Percentiles rank a stretch among this genome's conserved stretches.
Conservation (phyloP, 371 early-diverging fungal genomes). For the Lichtheimia corymbifera region DNA sequence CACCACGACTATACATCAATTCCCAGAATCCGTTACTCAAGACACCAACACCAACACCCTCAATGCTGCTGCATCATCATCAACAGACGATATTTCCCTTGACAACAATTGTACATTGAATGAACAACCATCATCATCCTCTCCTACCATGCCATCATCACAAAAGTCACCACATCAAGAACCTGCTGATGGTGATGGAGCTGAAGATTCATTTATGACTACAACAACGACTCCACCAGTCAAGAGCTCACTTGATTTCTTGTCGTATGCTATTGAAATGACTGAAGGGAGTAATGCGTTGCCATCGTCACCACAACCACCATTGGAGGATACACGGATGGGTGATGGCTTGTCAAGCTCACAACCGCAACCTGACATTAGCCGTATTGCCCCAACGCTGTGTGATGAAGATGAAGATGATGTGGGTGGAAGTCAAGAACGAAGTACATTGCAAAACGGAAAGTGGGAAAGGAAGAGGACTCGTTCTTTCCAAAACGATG, state of each 20-base stretch:
- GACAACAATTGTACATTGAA: background rate
- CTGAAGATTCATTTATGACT: too few species aligned
- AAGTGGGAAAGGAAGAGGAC: background rate
- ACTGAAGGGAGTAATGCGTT: constrained; percentile 17
- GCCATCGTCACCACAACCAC: background rate
- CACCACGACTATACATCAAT: background rate
- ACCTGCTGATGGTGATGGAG: too few species aligned
- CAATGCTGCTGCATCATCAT: background rate
- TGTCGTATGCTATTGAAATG: constrained; percentile 45
- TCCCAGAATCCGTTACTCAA: background rate
- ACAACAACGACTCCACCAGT: background rate
- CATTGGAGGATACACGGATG: background rate
- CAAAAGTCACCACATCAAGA: too few species aligned
- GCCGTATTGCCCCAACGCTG: constrained; percentile 22
- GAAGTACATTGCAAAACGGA: background rate
- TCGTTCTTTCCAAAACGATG: constrained; percentile 1
- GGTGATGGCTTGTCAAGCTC: constrained; percentile 11
- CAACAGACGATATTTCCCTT: background rate
- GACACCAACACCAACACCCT: background rate
- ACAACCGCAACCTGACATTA: constrained; percentile 30
- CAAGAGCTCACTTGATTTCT: constrained; percentile 29
- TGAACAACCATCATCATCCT: too few species aligned
- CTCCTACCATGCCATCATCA: too few species aligned
- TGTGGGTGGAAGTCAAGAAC: background rate
- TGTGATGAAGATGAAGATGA: constrained; percentile 20